Evolutionary conservation across 2,329 filamentous ascomycete genomes (phyloP).

Genomic region (Colletotrichum spaethianum): DNA sequence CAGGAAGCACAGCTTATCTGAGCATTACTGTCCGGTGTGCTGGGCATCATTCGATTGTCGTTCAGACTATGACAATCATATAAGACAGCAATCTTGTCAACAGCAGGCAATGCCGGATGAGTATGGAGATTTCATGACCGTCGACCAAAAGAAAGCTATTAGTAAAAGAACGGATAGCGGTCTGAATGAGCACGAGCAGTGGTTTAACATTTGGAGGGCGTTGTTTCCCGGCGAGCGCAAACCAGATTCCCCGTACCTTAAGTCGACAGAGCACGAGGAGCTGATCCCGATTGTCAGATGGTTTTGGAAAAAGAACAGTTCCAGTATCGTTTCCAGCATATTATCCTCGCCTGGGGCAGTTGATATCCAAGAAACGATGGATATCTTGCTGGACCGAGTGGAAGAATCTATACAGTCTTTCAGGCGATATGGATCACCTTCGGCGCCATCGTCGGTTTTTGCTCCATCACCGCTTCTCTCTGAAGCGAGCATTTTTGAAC

Average conservation of each 20-base stretch:
- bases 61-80: background rate
- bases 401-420: background rate
- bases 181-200: background rate
- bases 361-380: background rate
- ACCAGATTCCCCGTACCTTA: slow-evolving; percentile 5
- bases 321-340: background rate
- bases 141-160: background rate
- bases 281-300: background rate
- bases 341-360: background rate
- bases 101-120: background rate
- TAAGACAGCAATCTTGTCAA: background rate
- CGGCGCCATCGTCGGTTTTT: background rate
- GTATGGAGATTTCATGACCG: background rate
- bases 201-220: background rate
- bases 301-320: slow-evolving; percentile 5
- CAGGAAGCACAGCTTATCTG: slow-evolving; percentile 34
- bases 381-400: background rate
- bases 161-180: background rate
- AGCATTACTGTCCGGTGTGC: slow-evolving; percentile 12
- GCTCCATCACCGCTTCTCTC: background rate
- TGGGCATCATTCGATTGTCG: background rate
- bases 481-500: background rate
- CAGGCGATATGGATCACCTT: background rate
- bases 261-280: background rate
- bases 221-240: background rate